Percentiles rank a stretch among this genome's conserved stretches.
phyloP scores from a whole-genome alignment of 129 eudicot genomes.

The Flaveria ramosissima region DNA sequence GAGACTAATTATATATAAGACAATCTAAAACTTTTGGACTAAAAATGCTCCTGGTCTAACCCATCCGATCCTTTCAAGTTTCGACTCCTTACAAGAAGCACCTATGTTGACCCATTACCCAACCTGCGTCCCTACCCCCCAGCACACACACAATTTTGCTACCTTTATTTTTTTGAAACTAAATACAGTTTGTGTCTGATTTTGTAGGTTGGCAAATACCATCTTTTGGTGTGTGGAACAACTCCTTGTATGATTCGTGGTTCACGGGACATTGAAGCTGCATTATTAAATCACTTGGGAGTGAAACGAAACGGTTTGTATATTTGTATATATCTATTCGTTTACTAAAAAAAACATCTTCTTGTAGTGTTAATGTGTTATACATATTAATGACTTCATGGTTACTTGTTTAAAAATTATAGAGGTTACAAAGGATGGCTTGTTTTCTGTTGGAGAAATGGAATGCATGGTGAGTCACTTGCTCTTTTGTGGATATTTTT shows the following conservation, averaged over 20 bases:
- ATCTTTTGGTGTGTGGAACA: slow-evolving; percentile 99
- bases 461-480: slow-evolving; percentile 89
- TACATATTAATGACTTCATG: slow-evolving; percentile 25
- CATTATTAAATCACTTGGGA: slow-evolving; percentile 88
- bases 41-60: background rate
- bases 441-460: slow-evolving; percentile 99
- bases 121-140: background rate
- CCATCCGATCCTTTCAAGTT: too few species aligned
- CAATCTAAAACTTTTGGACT: background rate
- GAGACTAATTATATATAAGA: background rate
- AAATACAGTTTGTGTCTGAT: slow-evolving; percentile 19
- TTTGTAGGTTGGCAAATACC: slow-evolving; percentile 95
- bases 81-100: background rate
- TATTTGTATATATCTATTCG: background rate
- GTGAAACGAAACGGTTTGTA: slow-evolving; percentile 89
- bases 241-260: slow-evolving; percentile 99
- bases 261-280: slow-evolving; percentile 89
- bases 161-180: background rate
- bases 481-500: slow-evolving; percentile 1
- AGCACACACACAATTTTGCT: background rate
- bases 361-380: background rate
- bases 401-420: slow-evolving; percentile 32
- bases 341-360: background rate
- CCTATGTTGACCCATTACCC: background rate
- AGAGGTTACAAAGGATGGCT: slow-evolving; percentile 97